Evolutionary conservation across 441 rosid genomes (phyloP).

Genomic region (Isatis lusitanica): DNA sequence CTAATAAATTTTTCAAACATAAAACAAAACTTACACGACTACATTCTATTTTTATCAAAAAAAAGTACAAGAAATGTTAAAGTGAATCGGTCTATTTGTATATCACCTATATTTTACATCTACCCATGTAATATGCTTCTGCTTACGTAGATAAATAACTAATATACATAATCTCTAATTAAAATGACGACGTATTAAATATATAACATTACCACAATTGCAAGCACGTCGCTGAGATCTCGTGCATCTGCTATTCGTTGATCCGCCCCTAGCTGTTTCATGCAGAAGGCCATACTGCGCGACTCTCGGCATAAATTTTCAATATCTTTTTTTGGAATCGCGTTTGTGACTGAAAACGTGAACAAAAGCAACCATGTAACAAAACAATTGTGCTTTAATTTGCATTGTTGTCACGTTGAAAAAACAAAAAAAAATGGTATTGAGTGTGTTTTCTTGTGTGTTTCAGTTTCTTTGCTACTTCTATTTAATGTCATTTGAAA

Average conservation of each 20-base stretch:
- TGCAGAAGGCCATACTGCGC: conserved; percentile 3
- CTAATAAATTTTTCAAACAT: background rate
- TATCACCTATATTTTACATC: background rate
- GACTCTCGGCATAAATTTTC: conserved; percentile 11
- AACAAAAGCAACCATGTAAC: background rate
- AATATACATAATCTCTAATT: background rate
- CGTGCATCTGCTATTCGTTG: conserved; percentile 1
- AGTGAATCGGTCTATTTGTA: background rate
- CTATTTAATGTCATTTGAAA: background rate
- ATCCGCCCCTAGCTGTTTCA: background rate
- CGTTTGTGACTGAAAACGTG: background rate
- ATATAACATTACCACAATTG: background rate
- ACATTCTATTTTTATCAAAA: background rate
- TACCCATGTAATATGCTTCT: background rate
- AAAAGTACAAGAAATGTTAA: no score
- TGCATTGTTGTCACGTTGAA: conserved; percentile 1
- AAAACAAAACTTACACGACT: background rate
- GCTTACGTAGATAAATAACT: background rate
- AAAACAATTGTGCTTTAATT: background rate
- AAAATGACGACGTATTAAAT: background rate
- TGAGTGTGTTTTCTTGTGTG: background rate
- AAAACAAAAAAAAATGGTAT: no score
- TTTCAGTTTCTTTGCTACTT: background rate
- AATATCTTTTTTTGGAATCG: background rate
- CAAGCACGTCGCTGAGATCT: conserved; percentile 16